A percentile compares a stretch with the other conserved stretches of the same genome.
phyloP scores from a whole-genome alignment of 768 basidiomycete species.

The Fistulinella prunicolor region DNA sequence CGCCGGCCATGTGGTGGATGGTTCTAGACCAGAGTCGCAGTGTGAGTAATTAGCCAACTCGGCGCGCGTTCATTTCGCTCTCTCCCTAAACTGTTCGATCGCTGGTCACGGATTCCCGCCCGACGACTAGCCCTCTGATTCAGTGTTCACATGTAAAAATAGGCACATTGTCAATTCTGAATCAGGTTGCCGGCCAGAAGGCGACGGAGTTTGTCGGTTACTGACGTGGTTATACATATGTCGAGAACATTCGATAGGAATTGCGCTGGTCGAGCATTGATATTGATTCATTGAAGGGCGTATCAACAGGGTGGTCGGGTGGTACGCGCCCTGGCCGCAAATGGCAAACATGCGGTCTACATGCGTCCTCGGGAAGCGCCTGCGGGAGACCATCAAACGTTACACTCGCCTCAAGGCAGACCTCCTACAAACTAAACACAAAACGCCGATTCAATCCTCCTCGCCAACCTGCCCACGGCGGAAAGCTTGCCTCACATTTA shows the following conservation, averaged over 20 bases:
- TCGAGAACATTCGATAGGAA: no score
- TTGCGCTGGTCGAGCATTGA: constrained; percentile 13
- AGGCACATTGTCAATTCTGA: no score
- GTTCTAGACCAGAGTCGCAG: constrained; percentile 18
- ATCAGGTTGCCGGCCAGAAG: no score
- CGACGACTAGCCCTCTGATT: background rate
- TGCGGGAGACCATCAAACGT: constrained; percentile 22
- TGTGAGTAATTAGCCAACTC: background rate
- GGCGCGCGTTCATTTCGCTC: constrained; percentile 16
- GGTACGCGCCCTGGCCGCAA: constrained; percentile 28
- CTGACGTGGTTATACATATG: no score
- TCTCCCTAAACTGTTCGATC: background rate
- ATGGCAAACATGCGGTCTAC: constrained; percentile 35
- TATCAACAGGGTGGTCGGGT: constrained; percentile 12
- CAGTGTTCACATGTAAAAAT: background rate
- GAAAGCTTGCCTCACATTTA: constrained; percentile 24
- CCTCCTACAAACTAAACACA: constrained; percentile 26
- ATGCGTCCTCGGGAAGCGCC: constrained; percentile 31
- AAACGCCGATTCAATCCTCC: constrained; percentile 24
- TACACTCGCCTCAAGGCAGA: constrained; percentile 31
- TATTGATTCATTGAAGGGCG: no score
- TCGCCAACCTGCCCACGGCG: constrained; percentile 11
- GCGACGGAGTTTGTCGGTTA: no score
- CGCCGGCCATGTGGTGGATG: background rate
- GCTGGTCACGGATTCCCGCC: constrained; percentile 1